phyloP scores from a whole-genome alignment of 345 rosid species.

The Eucalyptus coolabah region DNA sequence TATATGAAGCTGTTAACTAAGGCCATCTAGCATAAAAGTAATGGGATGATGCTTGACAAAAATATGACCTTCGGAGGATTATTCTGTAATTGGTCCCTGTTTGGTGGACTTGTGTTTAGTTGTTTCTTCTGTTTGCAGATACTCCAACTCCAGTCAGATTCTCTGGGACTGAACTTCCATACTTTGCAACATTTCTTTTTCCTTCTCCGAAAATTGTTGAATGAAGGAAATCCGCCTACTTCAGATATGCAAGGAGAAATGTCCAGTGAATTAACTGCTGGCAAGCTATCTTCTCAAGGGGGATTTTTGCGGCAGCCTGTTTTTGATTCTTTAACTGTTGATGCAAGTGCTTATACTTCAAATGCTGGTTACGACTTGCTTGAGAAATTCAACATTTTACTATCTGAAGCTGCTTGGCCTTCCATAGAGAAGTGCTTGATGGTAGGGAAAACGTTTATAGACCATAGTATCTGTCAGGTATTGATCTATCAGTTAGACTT shows the following conservation, averaged over 20 bases:
- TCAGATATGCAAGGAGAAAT: slow-evolving; percentile 16
- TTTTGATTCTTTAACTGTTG: slow-evolving; percentile 23
- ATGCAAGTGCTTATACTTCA: slow-evolving; percentile 7
- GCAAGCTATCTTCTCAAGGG: slow-evolving; percentile 54
- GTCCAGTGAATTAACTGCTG: slow-evolving; percentile 5
- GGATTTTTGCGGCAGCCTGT: slow-evolving; percentile 72
- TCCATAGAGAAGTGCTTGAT: slow-evolving; percentile 54
- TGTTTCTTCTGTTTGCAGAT: not conserved
- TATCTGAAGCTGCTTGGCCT: slow-evolving; percentile 64
- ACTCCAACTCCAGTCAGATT: slow-evolving; percentile 59
- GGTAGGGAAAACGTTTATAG: slow-evolving; percentile 72
- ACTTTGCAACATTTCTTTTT: slow-evolving; percentile 77
- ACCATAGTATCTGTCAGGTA: slow-evolving; percentile 83
- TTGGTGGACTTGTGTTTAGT: not conserved
- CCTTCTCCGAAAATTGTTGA: slow-evolving; percentile 59
- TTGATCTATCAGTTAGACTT: not conserved
- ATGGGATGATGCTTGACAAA: not conserved
- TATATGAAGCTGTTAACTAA: not conserved
- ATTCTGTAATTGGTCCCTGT: not conserved
- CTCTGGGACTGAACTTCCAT: slow-evolving; percentile 55
- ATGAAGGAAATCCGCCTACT: slow-evolving; percentile 37
- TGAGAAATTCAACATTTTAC: slow-evolving; percentile 32
- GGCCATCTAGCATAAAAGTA: not conserved
- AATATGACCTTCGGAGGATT: not conserved
- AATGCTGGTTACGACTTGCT: slow-evolving; percentile 18